Base-by-base conservation (phyloP, 148 eudicot genomes). In the Talinum fruticosum region DNA sequence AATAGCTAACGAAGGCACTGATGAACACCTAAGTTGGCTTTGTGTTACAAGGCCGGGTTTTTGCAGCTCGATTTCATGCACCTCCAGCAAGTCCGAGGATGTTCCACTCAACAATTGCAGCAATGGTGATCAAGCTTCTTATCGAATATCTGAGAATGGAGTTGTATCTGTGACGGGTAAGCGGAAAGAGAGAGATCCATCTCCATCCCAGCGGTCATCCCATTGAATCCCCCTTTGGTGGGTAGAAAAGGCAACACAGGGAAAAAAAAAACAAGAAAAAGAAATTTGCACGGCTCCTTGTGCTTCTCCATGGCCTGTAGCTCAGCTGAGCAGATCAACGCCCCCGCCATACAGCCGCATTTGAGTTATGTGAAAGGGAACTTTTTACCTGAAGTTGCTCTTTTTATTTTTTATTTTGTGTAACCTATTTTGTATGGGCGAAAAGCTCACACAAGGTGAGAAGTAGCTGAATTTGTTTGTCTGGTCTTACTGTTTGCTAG, bases 1-100 rank as follows among this genome's bases (percentile, higher is more conserved):
- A 54, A 73, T 88, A 75, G 78, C 89, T 8, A 82, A 81, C 30
- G 90, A 88, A 79, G 69, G 67, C 70, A 71, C 29, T 21, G 87
- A 87, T 24, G 90, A 88, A 83, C 73, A 82, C 71, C 85, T 80
- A 36, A 87, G 73, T 33, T 93, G 98, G 98, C 90, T 93, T 68
- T 93, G 98, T 75, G 74, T 88, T 45, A 82, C 88, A 4, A 84
- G 91, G 69, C 71, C 79, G 35, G 79, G 71, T 69, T 74, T 75
- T 51, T 51, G 57, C 15, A 51, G 23, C 6, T 51, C 57, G 15
- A 6, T 15, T 51, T 38, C 73, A 36, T 69, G 24, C 8, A n/a
- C n/a, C n/a, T n/a, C n/a, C n/a, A n/a, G n/a, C n/a, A 44, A 65
- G 38, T 54, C 69, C 2, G 45, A 53, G 23, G 54, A 37, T 71